A percentile compares a stretch with the other conserved stretches of the same genome.
phyloP scores from a whole-genome alignment of 2,329 filamentous ascomycete species.

The Diaporthe eres region DNA sequence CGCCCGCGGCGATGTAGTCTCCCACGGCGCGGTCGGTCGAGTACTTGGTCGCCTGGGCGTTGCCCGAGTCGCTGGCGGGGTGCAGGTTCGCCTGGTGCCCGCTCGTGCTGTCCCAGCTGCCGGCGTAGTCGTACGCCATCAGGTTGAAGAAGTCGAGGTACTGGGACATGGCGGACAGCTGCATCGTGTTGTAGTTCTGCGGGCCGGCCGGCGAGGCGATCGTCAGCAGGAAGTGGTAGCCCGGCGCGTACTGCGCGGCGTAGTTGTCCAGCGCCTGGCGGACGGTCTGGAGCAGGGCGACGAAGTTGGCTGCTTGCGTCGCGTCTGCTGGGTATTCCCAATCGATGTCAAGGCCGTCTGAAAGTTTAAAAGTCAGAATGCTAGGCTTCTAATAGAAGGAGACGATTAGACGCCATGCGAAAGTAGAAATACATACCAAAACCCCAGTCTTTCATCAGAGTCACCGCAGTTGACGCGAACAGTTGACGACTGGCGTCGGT shows the following conservation, averaged over 20 bases:
- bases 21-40: conserved; percentile 75
- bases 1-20: conserved; percentile 74
- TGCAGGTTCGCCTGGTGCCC: conserved; percentile 83
- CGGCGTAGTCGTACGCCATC: conserved; percentile 83
- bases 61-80: conserved; percentile 57
- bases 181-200: conserved; percentile 61
- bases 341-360: conserved; percentile 64
- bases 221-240: conserved; percentile 68
- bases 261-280: conserved; percentile 65
- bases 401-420: rapidly evolving
- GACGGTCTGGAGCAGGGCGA: conserved; percentile 60
- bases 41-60: conserved; percentile 76
- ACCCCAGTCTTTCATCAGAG: conserved; percentile 79
- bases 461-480: conserved; percentile 80
- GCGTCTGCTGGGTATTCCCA: conserved; percentile 58
- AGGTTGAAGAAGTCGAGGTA: conserved; percentile 70
- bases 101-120: conserved; percentile 73
- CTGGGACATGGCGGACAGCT: conserved; percentile 60
- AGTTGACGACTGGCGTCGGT: conserved; percentile 71
- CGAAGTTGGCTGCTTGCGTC: conserved; percentile 59
- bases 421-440: background rate
- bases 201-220: conserved; percentile 67
- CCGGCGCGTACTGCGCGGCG: conserved; percentile 57
- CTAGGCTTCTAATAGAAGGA: background rate
- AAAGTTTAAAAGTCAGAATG: conserved; percentile 39